Evolutionary conservation across 1,139 yeast genomes (phyloP).

Genomic region (Candida tetrigidarum): DNA sequence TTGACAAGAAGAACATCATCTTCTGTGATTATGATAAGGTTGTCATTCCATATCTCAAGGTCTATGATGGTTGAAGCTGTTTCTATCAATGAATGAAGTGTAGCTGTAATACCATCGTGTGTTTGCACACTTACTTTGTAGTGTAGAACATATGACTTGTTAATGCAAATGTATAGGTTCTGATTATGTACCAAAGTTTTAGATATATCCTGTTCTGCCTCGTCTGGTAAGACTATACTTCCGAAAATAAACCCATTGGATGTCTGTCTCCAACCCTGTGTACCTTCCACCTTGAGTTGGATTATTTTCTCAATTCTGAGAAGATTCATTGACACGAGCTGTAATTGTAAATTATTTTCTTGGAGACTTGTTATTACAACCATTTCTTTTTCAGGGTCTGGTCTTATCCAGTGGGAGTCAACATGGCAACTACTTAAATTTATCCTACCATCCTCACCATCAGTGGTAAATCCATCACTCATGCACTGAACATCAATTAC

Average conservation of each 20-base stretch:
- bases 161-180: slow-evolving; percentile 10
- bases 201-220: slow-evolving; percentile 2
- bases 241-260: background rate
- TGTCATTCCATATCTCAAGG: background rate
- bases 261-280: slow-evolving; percentile 14
- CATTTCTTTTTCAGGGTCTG: slow-evolving; percentile 19
- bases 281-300: slow-evolving; percentile 3
- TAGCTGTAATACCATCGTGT: background rate
- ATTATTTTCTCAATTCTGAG: slow-evolving; percentile 21
- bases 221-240: slow-evolving; percentile 1
- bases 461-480: slow-evolving; percentile 19
- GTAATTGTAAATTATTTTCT: slow-evolving; percentile 19
- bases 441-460: slow-evolving; percentile 10
- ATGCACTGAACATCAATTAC: slow-evolving; percentile 24
- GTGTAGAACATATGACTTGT: slow-evolving; percentile 6
- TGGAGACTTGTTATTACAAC: slow-evolving; percentile 19
- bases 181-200: background rate
- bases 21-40: background rate
- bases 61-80: background rate
- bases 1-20: background rate
- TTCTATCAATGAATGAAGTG: background rate
- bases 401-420: slow-evolving; percentile 13
- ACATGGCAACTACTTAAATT: slow-evolving; percentile 16
- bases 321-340: slow-evolving; percentile 23
- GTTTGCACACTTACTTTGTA: background rate